A percentile compares a stretch with the other conserved stretches of the same genome.
phyloP scores from a whole-genome alignment of 192 early-diverging fungal species.

The Ambispora gerdemannii region DNA sequence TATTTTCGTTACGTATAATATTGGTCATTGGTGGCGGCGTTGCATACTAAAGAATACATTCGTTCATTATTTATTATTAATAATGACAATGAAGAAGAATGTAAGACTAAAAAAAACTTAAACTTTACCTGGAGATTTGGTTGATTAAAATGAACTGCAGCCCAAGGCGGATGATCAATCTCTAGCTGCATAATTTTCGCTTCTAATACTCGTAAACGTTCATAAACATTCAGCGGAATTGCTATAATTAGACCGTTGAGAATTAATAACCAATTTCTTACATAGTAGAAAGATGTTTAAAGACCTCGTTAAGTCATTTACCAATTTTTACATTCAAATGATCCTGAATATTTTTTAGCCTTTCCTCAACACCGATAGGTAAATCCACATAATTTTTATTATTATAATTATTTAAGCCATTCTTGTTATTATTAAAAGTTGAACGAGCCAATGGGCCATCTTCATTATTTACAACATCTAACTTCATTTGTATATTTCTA shows the following conservation, averaged over 20 bases:
- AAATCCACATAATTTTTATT: background rate
- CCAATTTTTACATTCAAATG: constrained; percentile 71
- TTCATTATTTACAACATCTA: constrained; percentile 65
- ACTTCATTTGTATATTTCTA: constrained; percentile 75
- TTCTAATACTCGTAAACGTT: constrained; percentile 72
- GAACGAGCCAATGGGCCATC: constrained; percentile 62
- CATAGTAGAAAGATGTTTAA: constrained; percentile 21
- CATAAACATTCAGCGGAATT: constrained; percentile 41
- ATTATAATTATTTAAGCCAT: constrained; percentile 28
- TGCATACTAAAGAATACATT: constrained; percentile 28
- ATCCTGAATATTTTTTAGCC: constrained; percentile 68
- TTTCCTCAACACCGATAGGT: constrained; percentile 49
- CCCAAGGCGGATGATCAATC: constrained; percentile 72
- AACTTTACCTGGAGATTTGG: constrained; percentile 56
- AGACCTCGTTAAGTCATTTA: constrained; percentile 31
- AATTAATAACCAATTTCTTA: background rate
- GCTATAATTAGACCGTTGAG: constrained; percentile 35
- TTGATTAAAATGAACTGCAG: constrained; percentile 75
- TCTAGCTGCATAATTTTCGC: constrained; percentile 75
- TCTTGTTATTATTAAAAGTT: constrained; percentile 36
- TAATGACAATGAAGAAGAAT: too few relatives aligned
- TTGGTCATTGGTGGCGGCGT: constrained; percentile 36
- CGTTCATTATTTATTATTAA: constrained; percentile 2
- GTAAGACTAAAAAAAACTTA: too few relatives aligned
- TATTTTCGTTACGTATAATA: constrained; percentile 34